These are phyloP conservation scores for Ilyonectria sp. DNA, from an alignment of 2,329 filamentous ascomycete genomes.

Conservation along the genomic window DNA sequence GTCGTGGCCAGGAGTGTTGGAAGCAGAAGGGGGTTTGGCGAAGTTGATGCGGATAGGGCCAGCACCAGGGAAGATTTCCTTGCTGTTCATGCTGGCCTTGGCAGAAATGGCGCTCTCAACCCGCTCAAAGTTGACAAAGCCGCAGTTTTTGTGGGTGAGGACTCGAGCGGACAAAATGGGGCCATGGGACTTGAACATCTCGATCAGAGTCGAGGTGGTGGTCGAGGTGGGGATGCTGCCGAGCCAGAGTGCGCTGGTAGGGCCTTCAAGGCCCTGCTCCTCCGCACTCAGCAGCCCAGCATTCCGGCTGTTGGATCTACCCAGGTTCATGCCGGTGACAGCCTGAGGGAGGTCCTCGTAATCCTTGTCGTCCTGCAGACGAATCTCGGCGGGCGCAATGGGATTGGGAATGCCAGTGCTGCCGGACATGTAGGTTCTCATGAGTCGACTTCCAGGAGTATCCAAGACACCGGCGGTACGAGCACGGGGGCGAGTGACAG, in stretches of 20 bases:
- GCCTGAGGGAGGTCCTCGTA: conserved; percentile 87
- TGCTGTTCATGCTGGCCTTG: conserved; percentile 90
- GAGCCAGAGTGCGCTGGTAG: conserved; percentile 95
- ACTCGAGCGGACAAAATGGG: conserved; percentile 93
- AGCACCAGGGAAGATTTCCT: conserved; percentile 97
- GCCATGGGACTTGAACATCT: conserved; percentile 96
- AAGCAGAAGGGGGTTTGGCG: conserved; percentile 93
- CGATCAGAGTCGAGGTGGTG: conserved; percentile 92
- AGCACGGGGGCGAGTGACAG: conserved; percentile 86
- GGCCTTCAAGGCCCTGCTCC: conserved; percentile 86
- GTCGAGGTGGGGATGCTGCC: conserved; percentile 98
- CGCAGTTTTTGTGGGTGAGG: conserved; percentile 98
- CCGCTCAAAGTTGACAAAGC: conserved; percentile 97
- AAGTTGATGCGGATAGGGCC: conserved; percentile 97
- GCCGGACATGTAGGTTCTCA: conserved; percentile 83
- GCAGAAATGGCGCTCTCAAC: conserved; percentile 92
- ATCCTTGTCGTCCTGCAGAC: conserved; percentile 81
- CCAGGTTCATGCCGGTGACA: conserved; percentile 84
- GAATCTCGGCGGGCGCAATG: conserved; percentile 82
- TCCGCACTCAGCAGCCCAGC: conserved; percentile 80
- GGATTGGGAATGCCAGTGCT: conserved; percentile 79
- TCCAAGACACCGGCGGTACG: conserved; percentile 94
- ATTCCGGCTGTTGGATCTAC: conserved; percentile 75
- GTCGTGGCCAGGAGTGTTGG: conserved; percentile 90
- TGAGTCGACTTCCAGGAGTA: conserved; percentile 75